These are phyloP conservation scores for Candida golubevii DNA, from an alignment of 805 yeast species.

Conservation along the genomic window DNA sequence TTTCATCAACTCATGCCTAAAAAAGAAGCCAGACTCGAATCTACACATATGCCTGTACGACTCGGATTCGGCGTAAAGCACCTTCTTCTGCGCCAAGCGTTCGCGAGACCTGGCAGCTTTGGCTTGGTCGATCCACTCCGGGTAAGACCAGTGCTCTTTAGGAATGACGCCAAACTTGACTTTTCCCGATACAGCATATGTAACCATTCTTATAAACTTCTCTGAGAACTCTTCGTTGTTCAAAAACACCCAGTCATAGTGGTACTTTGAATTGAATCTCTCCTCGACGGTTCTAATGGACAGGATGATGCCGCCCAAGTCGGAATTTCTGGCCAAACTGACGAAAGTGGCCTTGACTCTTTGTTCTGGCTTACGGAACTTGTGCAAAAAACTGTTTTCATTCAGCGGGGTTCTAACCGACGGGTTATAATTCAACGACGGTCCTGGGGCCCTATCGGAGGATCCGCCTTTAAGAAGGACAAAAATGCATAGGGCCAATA, in stretches of 20 bases:
- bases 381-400: too few species aligned
- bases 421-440: too few species aligned
- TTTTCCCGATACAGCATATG: background rate
- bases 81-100: background rate
- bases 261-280: background rate
- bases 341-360: background rate
- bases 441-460: too few species aligned
- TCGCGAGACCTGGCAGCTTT: background rate
- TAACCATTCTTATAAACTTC: background rate
- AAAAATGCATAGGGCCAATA: too few species aligned
- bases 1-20: background rate
- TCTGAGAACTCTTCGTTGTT: background rate
- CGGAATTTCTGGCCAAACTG: background rate
- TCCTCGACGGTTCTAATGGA: background rate
- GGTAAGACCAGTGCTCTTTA: background rate
- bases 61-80: background rate
- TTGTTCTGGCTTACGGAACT: too few species aligned
- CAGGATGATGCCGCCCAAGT: background rate
- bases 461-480: too few species aligned
- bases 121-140: background rate
- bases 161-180: background rate
- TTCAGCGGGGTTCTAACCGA: too few species aligned
- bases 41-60: background rate
- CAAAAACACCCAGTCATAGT: background rate
- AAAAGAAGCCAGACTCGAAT: background rate